phyloP scores from a whole-genome alignment of 495 filamentous ascomycete species.

The Neurospora sp. region DNA sequence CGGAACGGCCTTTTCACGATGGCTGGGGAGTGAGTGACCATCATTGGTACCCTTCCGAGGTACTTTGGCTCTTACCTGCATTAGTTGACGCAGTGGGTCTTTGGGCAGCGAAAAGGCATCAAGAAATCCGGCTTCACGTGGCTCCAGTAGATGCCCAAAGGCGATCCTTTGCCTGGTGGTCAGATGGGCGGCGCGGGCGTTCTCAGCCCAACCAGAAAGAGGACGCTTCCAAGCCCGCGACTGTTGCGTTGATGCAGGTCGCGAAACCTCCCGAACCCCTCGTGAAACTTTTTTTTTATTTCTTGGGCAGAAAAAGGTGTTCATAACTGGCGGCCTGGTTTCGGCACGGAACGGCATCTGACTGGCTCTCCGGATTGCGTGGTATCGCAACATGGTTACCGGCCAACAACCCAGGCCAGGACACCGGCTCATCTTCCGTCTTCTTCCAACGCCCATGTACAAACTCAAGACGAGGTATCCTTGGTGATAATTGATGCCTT shows the following conservation, averaged over 20 bases:
- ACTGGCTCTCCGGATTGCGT: not conserved
- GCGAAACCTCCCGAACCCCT: constrained; percentile 3
- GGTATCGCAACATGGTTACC: not conserved
- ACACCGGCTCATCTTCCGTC: not conserved
- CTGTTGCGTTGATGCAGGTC: constrained; percentile 9
- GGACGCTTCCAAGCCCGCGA: constrained; percentile 2
- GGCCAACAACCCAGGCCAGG: not conserved
- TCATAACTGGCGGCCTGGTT: constrained; percentile 9
- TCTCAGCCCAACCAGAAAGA: constrained; percentile 22
- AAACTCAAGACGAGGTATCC: not conserved
- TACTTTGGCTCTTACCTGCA: constrained; percentile 4
- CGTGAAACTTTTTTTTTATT: not conserved
- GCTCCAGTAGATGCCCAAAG: constrained; percentile 20
- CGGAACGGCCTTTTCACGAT: constrained; percentile 3
- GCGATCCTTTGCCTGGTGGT: constrained; percentile 8
- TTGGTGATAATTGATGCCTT: not conserved
- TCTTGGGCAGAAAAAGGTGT: constrained; percentile 17
- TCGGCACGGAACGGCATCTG: constrained; percentile 2
- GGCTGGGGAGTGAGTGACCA: not conserved
- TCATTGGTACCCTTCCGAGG: constrained; percentile 16
- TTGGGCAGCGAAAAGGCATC: constrained; percentile 21
- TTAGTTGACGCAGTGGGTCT: constrained; percentile 23
- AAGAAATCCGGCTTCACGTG: constrained; percentile 19
- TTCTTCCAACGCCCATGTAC: not conserved
- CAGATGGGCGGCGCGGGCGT: constrained; percentile 15